Conservation (phyloP, 495 filamentous ascomycete species). For the Lophium mytilinum region DNA sequence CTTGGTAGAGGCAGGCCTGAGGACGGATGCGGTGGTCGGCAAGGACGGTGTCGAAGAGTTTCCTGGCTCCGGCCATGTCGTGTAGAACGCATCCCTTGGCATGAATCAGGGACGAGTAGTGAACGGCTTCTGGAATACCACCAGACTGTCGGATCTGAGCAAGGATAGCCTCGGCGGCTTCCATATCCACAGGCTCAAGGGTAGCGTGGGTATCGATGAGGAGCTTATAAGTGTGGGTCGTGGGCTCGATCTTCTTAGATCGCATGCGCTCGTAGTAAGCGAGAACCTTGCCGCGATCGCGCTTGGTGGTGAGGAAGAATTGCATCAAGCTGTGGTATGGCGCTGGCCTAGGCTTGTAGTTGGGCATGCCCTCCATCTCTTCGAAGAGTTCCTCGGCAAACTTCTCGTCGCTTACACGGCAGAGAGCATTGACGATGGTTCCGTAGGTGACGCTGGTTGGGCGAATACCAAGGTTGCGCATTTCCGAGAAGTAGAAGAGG, state of each 20-base stretch:
- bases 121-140: constrained; percentile 76
- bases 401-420: constrained; percentile 93
- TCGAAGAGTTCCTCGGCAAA: constrained; percentile 97
- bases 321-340: constrained; percentile 99
- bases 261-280: constrained; percentile 94
- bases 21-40: constrained; percentile 53
- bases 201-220: constrained; percentile 94
- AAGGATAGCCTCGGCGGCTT: constrained; percentile 77
- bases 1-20: constrained; percentile 87
- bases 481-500: constrained; percentile 94
- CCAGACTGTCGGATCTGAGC: constrained; percentile 67
- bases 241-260: constrained; percentile 76
- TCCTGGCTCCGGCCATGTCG: constrained; percentile 74
- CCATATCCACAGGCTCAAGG: constrained; percentile 85
- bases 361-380: constrained; percentile 98
- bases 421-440: constrained; percentile 94
- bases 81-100: constrained; percentile 92
- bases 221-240: constrained; percentile 94
- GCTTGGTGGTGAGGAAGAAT: constrained; percentile 96
- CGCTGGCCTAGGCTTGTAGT: constrained; percentile 94
- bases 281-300: constrained; percentile 88
- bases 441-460: constrained; percentile 97
- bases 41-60: constrained; percentile 73
- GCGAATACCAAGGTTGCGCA: constrained; percentile 85
- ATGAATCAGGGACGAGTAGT: constrained; percentile 92